Conservation (phyloP, 2,329 filamentous ascomycete genomes). For the Colletotrichum zoysiae region DNA sequence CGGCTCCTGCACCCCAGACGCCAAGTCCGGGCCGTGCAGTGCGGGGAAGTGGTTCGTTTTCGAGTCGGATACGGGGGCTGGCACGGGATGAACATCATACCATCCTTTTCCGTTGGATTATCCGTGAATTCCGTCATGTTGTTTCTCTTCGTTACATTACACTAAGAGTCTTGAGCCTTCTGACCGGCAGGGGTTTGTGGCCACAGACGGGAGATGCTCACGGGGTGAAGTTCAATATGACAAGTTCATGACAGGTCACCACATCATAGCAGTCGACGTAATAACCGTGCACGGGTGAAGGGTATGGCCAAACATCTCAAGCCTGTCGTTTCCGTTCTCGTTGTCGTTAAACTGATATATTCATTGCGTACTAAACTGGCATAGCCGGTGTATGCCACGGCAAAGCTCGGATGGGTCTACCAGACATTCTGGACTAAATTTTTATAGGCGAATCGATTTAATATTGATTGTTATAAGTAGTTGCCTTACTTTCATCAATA, state of each 20-base stretch:
- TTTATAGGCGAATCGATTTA: not conserved
- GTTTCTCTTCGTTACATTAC: not conserved
- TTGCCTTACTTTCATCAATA: fast-evolving
- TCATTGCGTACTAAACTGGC: not conserved
- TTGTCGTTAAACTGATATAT: not conserved
- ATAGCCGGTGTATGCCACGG: not conserved
- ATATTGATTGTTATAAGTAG: fast-evolving
- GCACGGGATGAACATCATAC: slow-evolving; percentile 7
- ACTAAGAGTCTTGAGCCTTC: not conserved
- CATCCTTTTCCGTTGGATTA: slow-evolving; percentile 22
- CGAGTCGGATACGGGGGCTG: not conserved
- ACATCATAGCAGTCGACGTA: not conserved
- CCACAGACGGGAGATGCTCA: not conserved
- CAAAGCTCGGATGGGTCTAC: not conserved
- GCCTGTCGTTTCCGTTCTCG: not conserved
- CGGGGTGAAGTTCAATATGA: not conserved
- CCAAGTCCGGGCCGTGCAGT: slow-evolving; percentile 12
- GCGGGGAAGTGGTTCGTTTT: slow-evolving; percentile 29
- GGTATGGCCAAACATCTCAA: not conserved
- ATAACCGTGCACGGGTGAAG: not conserved
- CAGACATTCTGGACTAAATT: too few species aligned
- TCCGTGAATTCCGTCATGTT: slow-evolving; percentile 17
- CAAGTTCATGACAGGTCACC: not conserved
- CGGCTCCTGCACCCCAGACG: not conserved
- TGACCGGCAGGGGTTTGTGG: not conserved